A percentile compares a stretch with the other conserved stretches of the same genome.
Conservation (phyloP, 495 filamentous ascomycete species). For the Neurospora africana region DNA sequence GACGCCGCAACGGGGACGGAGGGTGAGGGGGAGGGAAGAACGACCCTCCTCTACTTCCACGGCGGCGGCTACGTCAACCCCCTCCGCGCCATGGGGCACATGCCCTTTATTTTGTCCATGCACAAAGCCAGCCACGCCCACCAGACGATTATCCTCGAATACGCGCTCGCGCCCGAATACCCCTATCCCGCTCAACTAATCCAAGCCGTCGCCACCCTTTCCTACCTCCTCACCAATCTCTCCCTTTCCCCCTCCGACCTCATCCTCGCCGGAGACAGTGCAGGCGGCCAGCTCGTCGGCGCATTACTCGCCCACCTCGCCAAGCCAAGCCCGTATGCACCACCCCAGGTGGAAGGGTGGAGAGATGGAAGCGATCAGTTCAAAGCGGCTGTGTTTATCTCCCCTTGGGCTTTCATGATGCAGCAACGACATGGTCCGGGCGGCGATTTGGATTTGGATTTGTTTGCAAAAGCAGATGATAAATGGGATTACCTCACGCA, state of each 20-base stretch:
- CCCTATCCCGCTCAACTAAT: slow-evolving; percentile 8
- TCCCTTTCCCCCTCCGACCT: background rate
- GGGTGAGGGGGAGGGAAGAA: background rate
- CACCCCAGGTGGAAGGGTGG: background rate
- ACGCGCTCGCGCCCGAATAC: slow-evolving; percentile 10
- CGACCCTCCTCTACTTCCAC: slow-evolving; percentile 9
- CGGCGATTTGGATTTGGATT: no score
- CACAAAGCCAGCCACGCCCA: background rate
- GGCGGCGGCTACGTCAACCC: slow-evolving; percentile 17
- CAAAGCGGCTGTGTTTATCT: slow-evolving; percentile 6
- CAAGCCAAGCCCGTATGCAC: background rate
- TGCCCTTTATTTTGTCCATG: slow-evolving; percentile 8
- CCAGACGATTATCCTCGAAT: slow-evolving; percentile 8
- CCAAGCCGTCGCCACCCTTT: slow-evolving; percentile 2
- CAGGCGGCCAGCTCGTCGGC: slow-evolving; percentile 10
- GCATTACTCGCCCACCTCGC: slow-evolving; percentile 5
- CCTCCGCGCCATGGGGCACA: slow-evolving; percentile 4
- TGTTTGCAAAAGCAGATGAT: background rate
- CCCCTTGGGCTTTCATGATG: slow-evolving; percentile 7
- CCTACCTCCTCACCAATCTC: slow-evolving; percentile 1
- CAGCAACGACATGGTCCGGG: no score
- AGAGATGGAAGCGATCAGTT: background rate
- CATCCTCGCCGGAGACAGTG: slow-evolving; percentile 8
- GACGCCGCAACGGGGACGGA: no score
- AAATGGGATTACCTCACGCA: slow-evolving; percentile 7